A percentile compares a stretch with the other conserved stretches of the same genome.
Conservation (phyloP, 2,329 filamentous ascomycete species). For the Fusarium lateritium region DNA sequence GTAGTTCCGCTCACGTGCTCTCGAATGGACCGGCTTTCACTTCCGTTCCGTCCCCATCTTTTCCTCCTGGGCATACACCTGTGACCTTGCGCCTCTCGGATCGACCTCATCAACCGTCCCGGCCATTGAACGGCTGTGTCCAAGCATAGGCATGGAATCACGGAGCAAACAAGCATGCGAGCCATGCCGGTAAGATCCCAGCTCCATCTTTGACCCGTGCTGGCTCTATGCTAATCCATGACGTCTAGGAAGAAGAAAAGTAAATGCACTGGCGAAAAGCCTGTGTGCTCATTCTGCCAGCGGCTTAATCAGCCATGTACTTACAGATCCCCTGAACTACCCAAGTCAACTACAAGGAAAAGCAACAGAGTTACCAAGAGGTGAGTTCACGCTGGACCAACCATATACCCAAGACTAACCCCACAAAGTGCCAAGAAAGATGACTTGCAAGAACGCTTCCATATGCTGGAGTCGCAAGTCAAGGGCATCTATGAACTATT, state of each 20-base stretch:
- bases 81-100: too few species aligned
- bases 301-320: constrained; percentile 3
- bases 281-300: constrained; percentile 18
- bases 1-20: too few species aligned
- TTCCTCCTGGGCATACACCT: neutral
- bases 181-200: constrained; percentile 5
- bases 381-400: rapidly evolving
- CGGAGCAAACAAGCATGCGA: constrained; percentile 29
- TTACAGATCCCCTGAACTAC: neutral
- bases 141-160: constrained; percentile 4
- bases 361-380: neutral
- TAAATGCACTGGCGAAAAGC: constrained; percentile 16
- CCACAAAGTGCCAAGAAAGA: neutral
- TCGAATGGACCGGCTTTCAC: neutral
- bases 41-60: neutral
- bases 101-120: neutral
- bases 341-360: neutral
- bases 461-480: constrained; percentile 7
- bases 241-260: constrained; percentile 14
- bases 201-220: rapidly evolving
- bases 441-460: constrained; percentile 7
- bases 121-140: neutral
- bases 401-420: neutral
- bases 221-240: too few species aligned
- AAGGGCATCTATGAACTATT: constrained; percentile 17